phyloP scores from a whole-genome alignment of 139 green algal species.

The Nannochloris sp. region DNA sequence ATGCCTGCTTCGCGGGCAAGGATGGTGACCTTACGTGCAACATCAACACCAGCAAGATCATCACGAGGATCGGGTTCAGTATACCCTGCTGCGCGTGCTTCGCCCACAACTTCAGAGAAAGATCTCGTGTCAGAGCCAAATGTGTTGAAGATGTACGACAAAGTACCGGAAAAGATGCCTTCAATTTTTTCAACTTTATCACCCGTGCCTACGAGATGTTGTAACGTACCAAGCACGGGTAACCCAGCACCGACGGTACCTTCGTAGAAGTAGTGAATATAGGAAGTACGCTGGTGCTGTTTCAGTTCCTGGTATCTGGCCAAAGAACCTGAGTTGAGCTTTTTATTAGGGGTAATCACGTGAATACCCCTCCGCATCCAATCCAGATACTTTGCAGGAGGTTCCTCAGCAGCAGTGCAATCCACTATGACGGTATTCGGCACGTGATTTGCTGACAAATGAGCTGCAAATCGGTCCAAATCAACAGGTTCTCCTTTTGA shows the following conservation, averaged over 20 bases:
- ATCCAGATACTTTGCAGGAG: slow-evolving; percentile 56
- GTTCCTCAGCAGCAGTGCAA: slow-evolving; percentile 77
- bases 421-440: slow-evolving; percentile 94
- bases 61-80: slow-evolving; percentile 95
- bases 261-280: slow-evolving; percentile 98
- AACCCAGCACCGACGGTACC: slow-evolving; percentile 90
- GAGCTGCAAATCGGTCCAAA: slow-evolving; percentile 50
- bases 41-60: slow-evolving; percentile 89
- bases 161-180: slow-evolving; percentile 91
- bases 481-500: slow-evolving; percentile 30
- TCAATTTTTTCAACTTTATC: slow-evolving; percentile 80
- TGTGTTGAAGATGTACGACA: slow-evolving; percentile 98
- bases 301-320: slow-evolving; percentile 72
- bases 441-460: slow-evolving; percentile 67
- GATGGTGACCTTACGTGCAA: slow-evolving; percentile 85
- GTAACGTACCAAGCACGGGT: slow-evolving; percentile 90
- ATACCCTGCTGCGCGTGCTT: slow-evolving; percentile 81
- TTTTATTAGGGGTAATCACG: slow-evolving; percentile 97
- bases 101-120: slow-evolving; percentile 80
- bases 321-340: slow-evolving; percentile 78
- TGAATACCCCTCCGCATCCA: slow-evolving; percentile 89
- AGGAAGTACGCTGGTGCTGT: slow-evolving; percentile 70
- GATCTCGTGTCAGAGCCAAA: slow-evolving; percentile 40
- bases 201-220: slow-evolving; percentile 82
- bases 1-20: slow-evolving; percentile 71